A percentile compares a stretch with the other conserved stretches of the same genome.
Conservation (phyloP, 768 basidiomycete genomes). For the Suillus clintonianus region DNA sequence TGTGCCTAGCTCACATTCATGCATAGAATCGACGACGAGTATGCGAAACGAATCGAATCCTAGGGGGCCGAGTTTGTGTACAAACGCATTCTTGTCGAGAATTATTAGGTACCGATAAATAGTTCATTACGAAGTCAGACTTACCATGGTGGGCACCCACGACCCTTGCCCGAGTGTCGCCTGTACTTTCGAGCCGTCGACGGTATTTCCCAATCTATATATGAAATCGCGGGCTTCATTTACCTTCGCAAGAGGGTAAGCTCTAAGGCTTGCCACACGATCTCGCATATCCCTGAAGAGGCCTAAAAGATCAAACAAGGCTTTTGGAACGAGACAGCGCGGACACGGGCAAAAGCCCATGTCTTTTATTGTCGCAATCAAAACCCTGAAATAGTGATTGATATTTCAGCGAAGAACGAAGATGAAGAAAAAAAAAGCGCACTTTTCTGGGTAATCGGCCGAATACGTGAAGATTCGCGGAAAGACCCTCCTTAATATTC, state of each 20-base stretch:
- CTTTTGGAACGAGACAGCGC: slow-evolving; percentile 15
- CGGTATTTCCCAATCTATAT: slow-evolving; percentile 1
- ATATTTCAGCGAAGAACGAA: slow-evolving; percentile 13
- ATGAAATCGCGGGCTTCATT: background rate
- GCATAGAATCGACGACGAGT: background rate
- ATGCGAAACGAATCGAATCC: too few species aligned
- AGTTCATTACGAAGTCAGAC: too few species aligned
- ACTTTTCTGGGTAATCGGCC: slow-evolving; percentile 37
- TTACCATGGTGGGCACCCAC: too few species aligned
- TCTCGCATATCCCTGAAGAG: slow-evolving; percentile 9
- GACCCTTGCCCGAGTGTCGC: too few species aligned
- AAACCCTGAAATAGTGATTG: slow-evolving; percentile 11
- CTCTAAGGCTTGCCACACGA: background rate
- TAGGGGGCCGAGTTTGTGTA: too few species aligned
- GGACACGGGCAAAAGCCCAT: slow-evolving; percentile 23
- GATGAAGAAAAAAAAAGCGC: slow-evolving; percentile 1
- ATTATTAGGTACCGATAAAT: too few species aligned
- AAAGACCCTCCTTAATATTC: slow-evolving; percentile 15
- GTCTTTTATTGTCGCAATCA: slow-evolving; percentile 21
- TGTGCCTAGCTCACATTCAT: background rate
- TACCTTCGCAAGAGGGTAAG: slow-evolving; percentile 3
- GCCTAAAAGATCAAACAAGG: slow-evolving; percentile 14
- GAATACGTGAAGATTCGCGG: slow-evolving; percentile 25
- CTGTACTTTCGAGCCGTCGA: too few species aligned
- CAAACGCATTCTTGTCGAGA: too few species aligned